These are phyloP conservation scores for Arabidopsis hybrid DNA, from an alignment of 441 rosid genomes.

Conservation along the genomic window DNA sequence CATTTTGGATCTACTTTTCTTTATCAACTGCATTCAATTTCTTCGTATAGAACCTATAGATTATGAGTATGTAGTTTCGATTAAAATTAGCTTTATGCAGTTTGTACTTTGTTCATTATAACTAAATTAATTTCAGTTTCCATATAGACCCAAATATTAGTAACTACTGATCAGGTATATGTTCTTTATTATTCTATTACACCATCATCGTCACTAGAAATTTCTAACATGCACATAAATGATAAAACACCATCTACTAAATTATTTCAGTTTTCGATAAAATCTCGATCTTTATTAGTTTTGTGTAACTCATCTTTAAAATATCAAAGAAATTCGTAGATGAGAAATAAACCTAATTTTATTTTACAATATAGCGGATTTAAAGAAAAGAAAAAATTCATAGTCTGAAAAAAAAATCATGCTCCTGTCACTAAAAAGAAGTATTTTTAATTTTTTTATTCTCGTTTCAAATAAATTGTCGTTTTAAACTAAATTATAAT, in stretches of 20 bases:
- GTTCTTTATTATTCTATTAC: background rate
- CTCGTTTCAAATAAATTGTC: background rate
- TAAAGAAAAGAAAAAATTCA: background rate
- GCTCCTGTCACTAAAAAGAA: background rate
- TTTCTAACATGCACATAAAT: background rate
- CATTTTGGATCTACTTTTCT: conserved; percentile 11
- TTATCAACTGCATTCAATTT: conserved; percentile 5
- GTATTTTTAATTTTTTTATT: background rate
- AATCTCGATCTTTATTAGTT: too few species aligned
- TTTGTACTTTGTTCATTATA: conserved; percentile 6
- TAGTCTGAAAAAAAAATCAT: background rate
- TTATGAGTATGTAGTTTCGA: conserved; percentile 15
- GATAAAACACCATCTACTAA: too few species aligned
- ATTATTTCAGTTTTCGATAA: too few species aligned
- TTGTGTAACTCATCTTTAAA: too few species aligned
- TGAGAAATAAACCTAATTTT: too few species aligned
- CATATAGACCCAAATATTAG: too few species aligned
- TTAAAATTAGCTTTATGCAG: background rate
- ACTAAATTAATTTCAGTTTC: too few species aligned
- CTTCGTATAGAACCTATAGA: conserved; percentile 1
- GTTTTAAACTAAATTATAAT: too few species aligned
- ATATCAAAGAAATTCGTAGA: too few species aligned
- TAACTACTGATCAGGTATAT: too few species aligned
- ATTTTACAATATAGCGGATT: too few species aligned
- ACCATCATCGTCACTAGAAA: background rate